phyloP scores from a whole-genome alignment of 139 green algal species.

The Zygnema cylindricum region DNA sequence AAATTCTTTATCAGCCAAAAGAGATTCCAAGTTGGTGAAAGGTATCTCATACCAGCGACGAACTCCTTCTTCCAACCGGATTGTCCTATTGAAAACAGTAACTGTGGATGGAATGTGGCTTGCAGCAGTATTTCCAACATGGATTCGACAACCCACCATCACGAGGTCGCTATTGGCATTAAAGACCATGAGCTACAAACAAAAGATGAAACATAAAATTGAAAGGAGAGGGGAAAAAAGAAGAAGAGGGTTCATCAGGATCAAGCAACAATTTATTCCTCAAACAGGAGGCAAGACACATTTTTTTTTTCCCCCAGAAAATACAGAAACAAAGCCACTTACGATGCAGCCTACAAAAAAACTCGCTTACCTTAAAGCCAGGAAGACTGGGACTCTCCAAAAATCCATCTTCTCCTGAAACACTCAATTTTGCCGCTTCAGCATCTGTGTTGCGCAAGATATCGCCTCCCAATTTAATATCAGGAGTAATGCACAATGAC shows the following conservation, averaged over 20 bases:
- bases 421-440: constrained; percentile 32
- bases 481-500: constrained; percentile 45
- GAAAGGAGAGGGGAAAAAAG: too few species aligned
- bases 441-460: constrained; percentile 40
- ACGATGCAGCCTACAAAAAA: constrained; percentile 1
- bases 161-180: constrained; percentile 53
- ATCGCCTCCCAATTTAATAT: constrained; percentile 58
- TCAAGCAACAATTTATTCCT: not conserved
- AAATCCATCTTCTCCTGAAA: constrained; percentile 57
- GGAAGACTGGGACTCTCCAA: constrained; percentile 47
- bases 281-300: not conserved
- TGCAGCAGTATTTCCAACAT: constrained; percentile 37
- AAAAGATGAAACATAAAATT: constrained; percentile 1
- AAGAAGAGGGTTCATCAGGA: not conserved
- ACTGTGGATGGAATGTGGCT: constrained; percentile 56
- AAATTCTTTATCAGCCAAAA: constrained; percentile 44
- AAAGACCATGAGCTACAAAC: constrained; percentile 41
- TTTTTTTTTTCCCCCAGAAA: not conserved
- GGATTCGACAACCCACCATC: constrained; percentile 59
- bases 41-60: constrained; percentile 67
- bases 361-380: constrained; percentile 46
- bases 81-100: constrained; percentile 50
- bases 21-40: constrained; percentile 61
- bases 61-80: constrained; percentile 48
- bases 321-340: not conserved